phyloP scores from a whole-genome alignment of 257 asterid species.

The Solanum sejunctum region DNA sequence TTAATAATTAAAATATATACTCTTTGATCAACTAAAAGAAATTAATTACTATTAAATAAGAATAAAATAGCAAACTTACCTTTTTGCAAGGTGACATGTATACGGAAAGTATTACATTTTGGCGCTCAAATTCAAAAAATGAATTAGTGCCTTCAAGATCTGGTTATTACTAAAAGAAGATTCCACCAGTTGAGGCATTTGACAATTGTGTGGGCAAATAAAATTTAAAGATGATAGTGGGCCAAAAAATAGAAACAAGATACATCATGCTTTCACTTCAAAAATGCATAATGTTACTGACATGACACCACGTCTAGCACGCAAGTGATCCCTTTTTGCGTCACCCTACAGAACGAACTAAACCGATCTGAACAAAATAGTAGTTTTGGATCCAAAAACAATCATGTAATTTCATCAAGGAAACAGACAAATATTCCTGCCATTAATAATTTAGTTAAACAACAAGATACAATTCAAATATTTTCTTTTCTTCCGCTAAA shows the following conservation, averaged over 20 bases:
- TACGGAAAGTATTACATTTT: neutral
- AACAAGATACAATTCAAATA: neutral
- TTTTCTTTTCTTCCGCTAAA: too few relatives aligned
- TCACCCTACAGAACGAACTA: slow-evolving; percentile 43
- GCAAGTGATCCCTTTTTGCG: slow-evolving; percentile 8
- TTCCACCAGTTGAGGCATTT: neutral
- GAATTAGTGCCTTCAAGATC: neutral
- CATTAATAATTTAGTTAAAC: neutral
- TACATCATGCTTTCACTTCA: neutral
- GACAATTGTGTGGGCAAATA: neutral
- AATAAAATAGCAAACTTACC: too few relatives aligned
- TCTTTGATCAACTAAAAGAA: too few relatives aligned
- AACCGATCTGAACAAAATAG: slow-evolving; percentile 6
- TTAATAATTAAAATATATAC: too few relatives aligned
- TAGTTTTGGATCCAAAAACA: neutral
- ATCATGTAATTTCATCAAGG: neutral
- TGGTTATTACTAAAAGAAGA: neutral
- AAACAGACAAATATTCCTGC: neutral
- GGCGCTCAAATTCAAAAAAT: neutral
- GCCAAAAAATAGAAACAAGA: neutral
- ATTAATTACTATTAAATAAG: too few relatives aligned
- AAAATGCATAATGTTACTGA: neutral
- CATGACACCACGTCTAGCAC: slow-evolving; percentile 12
- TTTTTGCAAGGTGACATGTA: too few relatives aligned
- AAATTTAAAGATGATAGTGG: neutral